Evolutionary conservation across 306 rosid genomes (phyloP).

Genomic region (Citrullus mucosospermus): DNA sequence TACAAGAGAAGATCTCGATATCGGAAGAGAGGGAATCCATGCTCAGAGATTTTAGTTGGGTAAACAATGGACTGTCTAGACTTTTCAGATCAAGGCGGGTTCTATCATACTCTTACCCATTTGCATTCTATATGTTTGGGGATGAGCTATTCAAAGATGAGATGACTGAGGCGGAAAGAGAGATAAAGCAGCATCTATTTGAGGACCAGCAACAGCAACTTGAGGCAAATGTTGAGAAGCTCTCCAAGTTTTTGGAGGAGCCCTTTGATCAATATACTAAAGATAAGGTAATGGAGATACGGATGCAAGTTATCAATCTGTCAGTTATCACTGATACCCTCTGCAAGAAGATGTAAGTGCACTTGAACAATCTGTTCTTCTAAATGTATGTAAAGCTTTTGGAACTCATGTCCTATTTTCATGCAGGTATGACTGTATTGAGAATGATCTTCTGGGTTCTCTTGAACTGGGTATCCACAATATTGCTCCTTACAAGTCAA

Average conservation of each 20-base stretch:
- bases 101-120: slow-evolving; percentile 88
- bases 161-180: slow-evolving; percentile 52
- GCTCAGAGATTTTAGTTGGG: slow-evolving; percentile 81
- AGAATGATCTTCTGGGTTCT: slow-evolving; percentile 77
- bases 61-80: slow-evolving; percentile 56
- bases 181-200: slow-evolving; percentile 75
- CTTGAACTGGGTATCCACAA: slow-evolving; percentile 47
- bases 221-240: slow-evolving; percentile 81
- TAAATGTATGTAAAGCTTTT: neutral
- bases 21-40: slow-evolving; percentile 56
- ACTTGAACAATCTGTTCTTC: neutral
- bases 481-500: slow-evolving; percentile 87
- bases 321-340: slow-evolving; percentile 48
- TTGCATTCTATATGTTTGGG: slow-evolving; percentile 97
- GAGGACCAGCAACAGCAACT: slow-evolving; percentile 99
- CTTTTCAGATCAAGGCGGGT: slow-evolving; percentile 95
- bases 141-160: slow-evolving; percentile 80
- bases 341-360: slow-evolving; percentile 68
- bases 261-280: slow-evolving; percentile 50
- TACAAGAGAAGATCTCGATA: slow-evolving; percentile 43
- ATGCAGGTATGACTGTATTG: slow-evolving; percentile 89
- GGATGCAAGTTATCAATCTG: slow-evolving; percentile 72
- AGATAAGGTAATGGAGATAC: slow-evolving; percentile 46
- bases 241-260: slow-evolving; percentile 71
- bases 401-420: slow-evolving; percentile 10